Evolutionary conservation across 2,329 filamentous ascomycete genomes (phyloP).

Genomic region (Leptographium lundbergii): DNA sequence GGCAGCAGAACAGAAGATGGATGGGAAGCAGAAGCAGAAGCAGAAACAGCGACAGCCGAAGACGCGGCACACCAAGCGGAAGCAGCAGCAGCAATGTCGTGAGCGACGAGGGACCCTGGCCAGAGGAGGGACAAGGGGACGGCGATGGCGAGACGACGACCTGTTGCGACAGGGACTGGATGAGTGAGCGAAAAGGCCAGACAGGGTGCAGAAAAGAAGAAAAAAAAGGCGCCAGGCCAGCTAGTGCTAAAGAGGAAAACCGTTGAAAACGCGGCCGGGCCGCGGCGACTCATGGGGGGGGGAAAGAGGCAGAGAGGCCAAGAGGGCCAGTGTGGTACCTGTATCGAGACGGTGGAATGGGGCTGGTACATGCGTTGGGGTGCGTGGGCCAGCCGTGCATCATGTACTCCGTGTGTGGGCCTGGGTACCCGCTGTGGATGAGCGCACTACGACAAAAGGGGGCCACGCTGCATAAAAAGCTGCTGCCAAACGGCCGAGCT

Average conservation of each 20-base stretch:
- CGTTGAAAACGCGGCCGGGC: constrained; percentile 11
- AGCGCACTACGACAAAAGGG: not conserved
- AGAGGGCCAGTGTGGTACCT: not conserved
- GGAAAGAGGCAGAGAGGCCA: not conserved
- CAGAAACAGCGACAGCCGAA: not conserved
- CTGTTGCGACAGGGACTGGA: not conserved
- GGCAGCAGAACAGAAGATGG: not conserved
- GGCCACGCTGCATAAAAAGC: not conserved
- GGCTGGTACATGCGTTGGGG: not conserved
- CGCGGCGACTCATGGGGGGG: constrained; percentile 2
- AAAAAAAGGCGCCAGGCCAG: not conserved
- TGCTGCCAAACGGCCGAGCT: not conserved
- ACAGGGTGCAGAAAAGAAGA: not conserved
- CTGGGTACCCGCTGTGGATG: not conserved
- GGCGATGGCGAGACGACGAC: not conserved
- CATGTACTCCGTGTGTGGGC: not conserved
- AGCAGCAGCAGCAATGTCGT: not conserved
- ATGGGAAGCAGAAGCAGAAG: not conserved
- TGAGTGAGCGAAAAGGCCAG: not conserved
- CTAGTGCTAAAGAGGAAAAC: constrained; percentile 7
- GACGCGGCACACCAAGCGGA: too few relatives aligned
- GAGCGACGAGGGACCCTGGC: not conserved
- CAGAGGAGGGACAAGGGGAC: not conserved
- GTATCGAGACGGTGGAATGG: not conserved
- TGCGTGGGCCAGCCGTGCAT: not conserved